Evolutionary conservation across 192 early-diverging fungal species (phyloP), one percentile per base, ranked within the genome.

Genomic region (Linnemannia elongata): DNA sequence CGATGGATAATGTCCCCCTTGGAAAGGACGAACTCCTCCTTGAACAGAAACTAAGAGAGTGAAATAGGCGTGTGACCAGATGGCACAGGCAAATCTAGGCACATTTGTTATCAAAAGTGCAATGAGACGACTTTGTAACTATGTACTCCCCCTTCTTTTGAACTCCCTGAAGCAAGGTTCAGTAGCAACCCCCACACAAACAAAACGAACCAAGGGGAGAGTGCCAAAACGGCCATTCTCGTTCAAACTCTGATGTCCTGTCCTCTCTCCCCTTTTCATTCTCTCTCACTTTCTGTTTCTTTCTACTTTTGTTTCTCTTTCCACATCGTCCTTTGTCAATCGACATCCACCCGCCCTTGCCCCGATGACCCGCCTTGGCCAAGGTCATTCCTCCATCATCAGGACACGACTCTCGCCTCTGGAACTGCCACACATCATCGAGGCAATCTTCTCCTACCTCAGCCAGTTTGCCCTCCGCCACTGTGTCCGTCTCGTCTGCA

Each of bases 401-500:
- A 66, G 60, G 27, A 66, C 60, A 30, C n/a, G 60, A 33, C 60
- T 66, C 60, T 66, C 60, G 60, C 60, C 60, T 10, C 60, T 66
- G 12, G 60, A 66, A n/a, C 45, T 45, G 42, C 72, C 39, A n/a
- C 63, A 77, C 27, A 69, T 77, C 27, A n/a, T 77, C 36, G 76
- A 77, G n/a, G 10, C 13, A 63, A 77, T 77, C 76, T 77, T 77
- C 68, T 66, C 76, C 4, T 45, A 77, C 63, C 76, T 77, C 15
- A 69, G 57, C 20, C 76, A 77, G 57, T 69, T n/a, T 33, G 35
- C 66, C 10, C 63, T 77, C 7, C 39, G 76, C 38, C n/a, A 15
- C 30, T 45, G 57, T 69, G 76, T 69, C 33, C 57, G 63, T 4
- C 76, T 77, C 44, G 76, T 77, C 39, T 77, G 60, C 30, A 60